These are phyloP conservation scores for Neoscytalidium dimidiatum DNA, from an alignment of 2,329 filamentous ascomycete genomes.

Conservation along the genomic window DNA sequence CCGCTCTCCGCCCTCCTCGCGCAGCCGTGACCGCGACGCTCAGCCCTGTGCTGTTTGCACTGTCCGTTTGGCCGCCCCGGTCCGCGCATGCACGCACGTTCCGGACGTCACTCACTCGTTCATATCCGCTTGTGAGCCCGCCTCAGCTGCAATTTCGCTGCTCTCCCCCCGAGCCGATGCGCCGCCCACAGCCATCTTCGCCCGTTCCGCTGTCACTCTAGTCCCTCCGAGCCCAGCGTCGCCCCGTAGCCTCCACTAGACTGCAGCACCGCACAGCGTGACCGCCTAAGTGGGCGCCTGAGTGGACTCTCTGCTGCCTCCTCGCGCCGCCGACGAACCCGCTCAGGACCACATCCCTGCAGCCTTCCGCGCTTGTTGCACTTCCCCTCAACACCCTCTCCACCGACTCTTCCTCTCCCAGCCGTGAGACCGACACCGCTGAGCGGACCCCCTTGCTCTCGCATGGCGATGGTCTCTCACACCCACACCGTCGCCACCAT, in stretches of 20 bases:
- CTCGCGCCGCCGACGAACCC: constrained; percentile 10
- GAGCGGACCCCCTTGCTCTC: not conserved
- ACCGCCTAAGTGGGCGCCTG: constrained; percentile 3
- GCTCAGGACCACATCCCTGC: constrained; percentile 12
- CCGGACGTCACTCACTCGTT: constrained; percentile 5
- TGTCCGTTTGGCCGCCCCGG: not conserved
- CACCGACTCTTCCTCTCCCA: not conserved
- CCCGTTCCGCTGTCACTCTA: constrained; percentile 12
- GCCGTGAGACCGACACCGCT: constrained; percentile 3
- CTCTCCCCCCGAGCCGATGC: constrained; percentile 8
- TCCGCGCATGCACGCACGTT: not conserved
- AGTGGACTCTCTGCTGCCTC: constrained; percentile 2
- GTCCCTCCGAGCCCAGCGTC: constrained; percentile 1
- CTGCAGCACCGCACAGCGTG: not conserved
- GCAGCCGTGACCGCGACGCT: not conserved
- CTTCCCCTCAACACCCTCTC: constrained; percentile 11
- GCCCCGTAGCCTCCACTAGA: constrained; percentile 7
- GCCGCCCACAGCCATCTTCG: not conserved
- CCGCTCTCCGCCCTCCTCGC: not conserved
- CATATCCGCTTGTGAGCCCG: constrained; percentile 11
- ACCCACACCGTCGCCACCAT: constrained; percentile 32
- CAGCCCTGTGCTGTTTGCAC: constrained; percentile 1
- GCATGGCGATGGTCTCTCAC: constrained; percentile 19
- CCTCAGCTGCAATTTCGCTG: constrained; percentile 15
- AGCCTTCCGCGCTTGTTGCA: constrained; percentile 9